Evolutionary conservation across 169 alveolate species (phyloP), one percentile per base, ranked within the genome.

Genomic region (Plasmodium blacklocki): DNA sequence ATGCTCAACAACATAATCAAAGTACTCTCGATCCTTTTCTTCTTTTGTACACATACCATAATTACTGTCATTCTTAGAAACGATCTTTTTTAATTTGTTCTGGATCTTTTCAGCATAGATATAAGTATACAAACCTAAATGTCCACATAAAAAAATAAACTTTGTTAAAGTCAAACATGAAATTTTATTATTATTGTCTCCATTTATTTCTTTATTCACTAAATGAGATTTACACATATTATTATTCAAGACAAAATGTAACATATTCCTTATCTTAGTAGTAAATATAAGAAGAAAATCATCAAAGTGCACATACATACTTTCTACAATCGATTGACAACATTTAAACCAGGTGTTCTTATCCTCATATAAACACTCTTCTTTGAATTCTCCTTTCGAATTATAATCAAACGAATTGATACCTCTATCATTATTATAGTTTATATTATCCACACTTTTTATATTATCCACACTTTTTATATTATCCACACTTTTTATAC

Each of bases 31-130:
- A 18, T 83, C 91, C 45, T 83, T 67, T 83, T 83, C 91, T 39
- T 83, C 91, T 19, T 68, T 83, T 14, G 91, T 83, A 12, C 85
- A 83, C 91, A 83, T 83, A 3, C 91, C 91, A 68, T 39, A 83
- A 49, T 83, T 83, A 58, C 62, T 83, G 6, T 83, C 91, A 58
- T 50, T 70, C 56, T 83, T 71, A 12, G 74, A 83, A 18, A 76
- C 73, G 5, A 70, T 32, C 18, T 83, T 71, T 58, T 83, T 83
- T 49, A 83, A 83, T 43, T 83, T 67, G 29, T 83, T 83, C 50
- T 70, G 83, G 45, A 83, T 71, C 39, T 70, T 83, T 26, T 83
- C 91, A 23, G 91, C 83, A 71, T 83, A 71, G 68, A 83, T 83
- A 73, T 70, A 71, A n/a, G 91, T 70, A 70, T 83, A 83, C 29